Evolutionary conservation across 495 filamentous ascomycete species (phyloP).

Genomic region (Neurospora terricola): DNA sequence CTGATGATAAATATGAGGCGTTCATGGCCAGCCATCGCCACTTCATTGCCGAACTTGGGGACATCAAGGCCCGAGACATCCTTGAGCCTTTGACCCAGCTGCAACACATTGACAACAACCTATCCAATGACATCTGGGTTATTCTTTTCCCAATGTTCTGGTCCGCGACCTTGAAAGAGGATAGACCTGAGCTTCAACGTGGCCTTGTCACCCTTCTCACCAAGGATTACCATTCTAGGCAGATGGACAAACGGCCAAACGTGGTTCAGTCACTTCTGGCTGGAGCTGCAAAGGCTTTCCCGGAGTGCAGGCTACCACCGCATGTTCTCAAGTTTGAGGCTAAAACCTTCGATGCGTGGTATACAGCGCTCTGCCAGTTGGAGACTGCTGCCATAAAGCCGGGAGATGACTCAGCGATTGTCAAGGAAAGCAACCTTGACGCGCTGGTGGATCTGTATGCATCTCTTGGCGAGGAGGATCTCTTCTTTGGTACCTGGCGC

Average conservation of each 20-base stretch:
- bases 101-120: constrained; percentile 74
- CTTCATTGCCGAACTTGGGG: constrained; percentile 74
- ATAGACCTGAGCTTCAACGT: constrained; percentile 82
- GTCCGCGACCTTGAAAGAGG: constrained; percentile 78
- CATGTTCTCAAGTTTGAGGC: constrained; percentile 92
- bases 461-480: constrained; percentile 81
- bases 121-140: constrained; percentile 84
- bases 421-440: constrained; percentile 89
- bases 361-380: constrained; percentile 72
- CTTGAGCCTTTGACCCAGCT: constrained; percentile 88
- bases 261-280: constrained; percentile 86
- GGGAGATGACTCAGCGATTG: constrained; percentile 67
- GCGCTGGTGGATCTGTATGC: constrained; percentile 87
- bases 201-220: constrained; percentile 78
- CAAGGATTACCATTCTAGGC: constrained; percentile 88
- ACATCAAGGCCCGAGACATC: constrained; percentile 76
- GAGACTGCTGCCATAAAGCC: constrained; percentile 79
- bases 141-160: constrained; percentile 85
- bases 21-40: constrained; percentile 67
- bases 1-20: constrained; percentile 70
- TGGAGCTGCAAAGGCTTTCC: constrained; percentile 68
- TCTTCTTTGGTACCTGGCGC: constrained; percentile 97
- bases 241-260: constrained; percentile 88
- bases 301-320: constrained; percentile 82
- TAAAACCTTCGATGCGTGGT: constrained; percentile 91